These are phyloP conservation scores for Teunomyces aglyptinius DNA, from an alignment of 805 yeast species.

Conservation along the genomic window DNA sequence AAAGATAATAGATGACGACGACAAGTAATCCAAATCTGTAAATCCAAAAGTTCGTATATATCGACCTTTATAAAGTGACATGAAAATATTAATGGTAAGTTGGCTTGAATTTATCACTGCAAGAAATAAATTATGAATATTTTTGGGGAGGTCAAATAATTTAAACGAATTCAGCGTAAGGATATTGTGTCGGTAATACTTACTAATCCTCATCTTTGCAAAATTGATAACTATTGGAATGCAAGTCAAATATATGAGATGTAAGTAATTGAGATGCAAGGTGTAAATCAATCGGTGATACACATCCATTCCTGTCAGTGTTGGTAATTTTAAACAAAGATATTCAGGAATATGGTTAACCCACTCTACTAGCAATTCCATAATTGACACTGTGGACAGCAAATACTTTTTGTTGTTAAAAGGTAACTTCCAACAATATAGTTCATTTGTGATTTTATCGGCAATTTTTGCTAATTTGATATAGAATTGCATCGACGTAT, in stretches of 20 bases:
- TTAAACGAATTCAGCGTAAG: slow-evolving; percentile 4
- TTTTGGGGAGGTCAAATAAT: slow-evolving; percentile 16
- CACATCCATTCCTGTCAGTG: slow-evolving; percentile 3
- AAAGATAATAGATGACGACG: slow-evolving; percentile 19
- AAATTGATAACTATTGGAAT: slow-evolving; percentile 25
- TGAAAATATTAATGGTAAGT: slow-evolving; percentile 23
- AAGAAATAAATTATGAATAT: slow-evolving; percentile 17
- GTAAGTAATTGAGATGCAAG: slow-evolving; percentile 28
- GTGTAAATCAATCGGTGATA: slow-evolving; percentile 20
- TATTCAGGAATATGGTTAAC: slow-evolving; percentile 17
- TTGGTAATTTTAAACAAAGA: slow-evolving; percentile 15
- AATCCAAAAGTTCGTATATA: slow-evolving; percentile 24
- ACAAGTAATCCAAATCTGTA: slow-evolving; percentile 26
- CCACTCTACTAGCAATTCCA: slow-evolving; percentile 22
- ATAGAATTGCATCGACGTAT: slow-evolving; percentile 14
- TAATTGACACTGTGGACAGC: slow-evolving; percentile 12
- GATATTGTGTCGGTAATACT: slow-evolving; percentile 5
- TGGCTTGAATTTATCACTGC: slow-evolving; percentile 19
- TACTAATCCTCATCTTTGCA: slow-evolving; percentile 16
- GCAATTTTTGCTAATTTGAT: slow-evolving; percentile 25
- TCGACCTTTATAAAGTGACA: slow-evolving; percentile 17
- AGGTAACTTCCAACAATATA: slow-evolving; percentile 17
- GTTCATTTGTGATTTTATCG: slow-evolving; percentile 20
- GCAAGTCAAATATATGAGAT: slow-evolving; percentile 25
- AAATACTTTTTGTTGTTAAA: slow-evolving; percentile 16